phyloP scores from a whole-genome alignment of 495 filamentous ascomycete species.

The Neurospora sp. region DNA sequence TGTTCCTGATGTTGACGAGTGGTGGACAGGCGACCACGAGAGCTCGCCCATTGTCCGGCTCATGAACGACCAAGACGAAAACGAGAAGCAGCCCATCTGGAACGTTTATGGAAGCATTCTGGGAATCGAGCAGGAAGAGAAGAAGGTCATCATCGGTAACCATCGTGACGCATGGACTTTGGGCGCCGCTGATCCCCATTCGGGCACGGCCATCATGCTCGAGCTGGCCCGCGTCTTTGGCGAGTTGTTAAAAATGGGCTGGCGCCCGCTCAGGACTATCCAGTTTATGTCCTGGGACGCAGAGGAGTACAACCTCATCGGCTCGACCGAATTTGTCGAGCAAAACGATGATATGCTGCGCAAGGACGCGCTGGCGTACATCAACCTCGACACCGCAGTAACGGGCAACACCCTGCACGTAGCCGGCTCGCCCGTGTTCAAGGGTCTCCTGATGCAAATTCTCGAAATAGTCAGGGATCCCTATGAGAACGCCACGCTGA shows the following conservation, averaged over 20 bases:
- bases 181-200: slow-evolving; percentile 75
- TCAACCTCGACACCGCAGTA: slow-evolving; percentile 87
- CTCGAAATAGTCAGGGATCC: slow-evolving; percentile 68
- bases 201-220: slow-evolving; percentile 82
- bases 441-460: slow-evolving; percentile 57
- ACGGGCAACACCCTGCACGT: slow-evolving; percentile 64
- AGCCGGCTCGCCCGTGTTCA: slow-evolving; percentile 66
- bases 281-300: slow-evolving; percentile 95
- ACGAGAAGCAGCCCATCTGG: slow-evolving; percentile 73
- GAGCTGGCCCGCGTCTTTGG: slow-evolving; percentile 81
- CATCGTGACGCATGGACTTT: slow-evolving; percentile 92
- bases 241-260: slow-evolving; percentile 60
- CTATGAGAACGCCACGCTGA: slow-evolving; percentile 58
- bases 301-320: slow-evolving; percentile 86
- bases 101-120: slow-evolving; percentile 76
- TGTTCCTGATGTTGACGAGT: slow-evolving; percentile 57
- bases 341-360: slow-evolving; percentile 72
- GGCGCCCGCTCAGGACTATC: slow-evolving; percentile 87
- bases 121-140: slow-evolving; percentile 73
- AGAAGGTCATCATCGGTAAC: slow-evolving; percentile 84
- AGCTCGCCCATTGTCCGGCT: slow-evolving; percentile 70
- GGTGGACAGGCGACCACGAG: slow-evolving; percentile 68
- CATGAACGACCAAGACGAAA: slow-evolving; percentile 81
- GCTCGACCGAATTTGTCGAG: slow-evolving; percentile 92
- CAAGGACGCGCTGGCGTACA: slow-evolving; percentile 66